Evolutionary conservation across 495 filamentous ascomycete species (phyloP).

Genomic region (Penicillium paradoxum): DNA sequence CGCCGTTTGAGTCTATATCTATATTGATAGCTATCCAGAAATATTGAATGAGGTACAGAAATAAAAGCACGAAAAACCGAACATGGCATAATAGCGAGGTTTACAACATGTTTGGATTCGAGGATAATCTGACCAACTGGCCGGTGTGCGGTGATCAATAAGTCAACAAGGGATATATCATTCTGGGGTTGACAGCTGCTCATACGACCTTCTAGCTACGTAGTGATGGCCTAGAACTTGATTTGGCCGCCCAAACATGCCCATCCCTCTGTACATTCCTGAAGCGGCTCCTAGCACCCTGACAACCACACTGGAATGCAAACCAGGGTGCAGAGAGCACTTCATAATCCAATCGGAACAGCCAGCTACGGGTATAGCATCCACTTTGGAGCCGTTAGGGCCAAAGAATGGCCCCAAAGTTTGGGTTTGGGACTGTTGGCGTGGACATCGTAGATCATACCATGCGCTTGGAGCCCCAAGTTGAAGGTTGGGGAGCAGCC

Average conservation of each 20-base stretch:
- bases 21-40: no score
- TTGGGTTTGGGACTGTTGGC: conserved; percentile 1
- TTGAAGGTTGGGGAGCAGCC: not conserved
- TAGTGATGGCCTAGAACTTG: not conserved
- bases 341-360: conserved; percentile 13
- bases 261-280: conserved; percentile 15
- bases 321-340: not conserved
- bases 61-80: no score
- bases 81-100: no score
- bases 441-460: conserved; percentile 17
- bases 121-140: no score
- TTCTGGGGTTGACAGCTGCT: not conserved
- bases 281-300: conserved; percentile 13
- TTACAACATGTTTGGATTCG: no score
- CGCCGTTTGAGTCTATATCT: no score
- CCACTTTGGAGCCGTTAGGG: not conserved
- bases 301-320: conserved; percentile 27
- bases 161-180: not conserved
- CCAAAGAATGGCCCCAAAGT: not conserved
- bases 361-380: not conserved
- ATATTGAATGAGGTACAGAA: no score
- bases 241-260: not conserved
- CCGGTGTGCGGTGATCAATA: no score
- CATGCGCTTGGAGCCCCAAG: conserved; percentile 8
- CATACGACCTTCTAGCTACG: no score